A percentile compares a stretch with the other conserved stretches of the same genome.
These are phyloP conservation scores for Neurospora tetraspora DNA, from an alignment of 495 filamentous ascomycete genomes.

Conservation along the genomic window DNA sequence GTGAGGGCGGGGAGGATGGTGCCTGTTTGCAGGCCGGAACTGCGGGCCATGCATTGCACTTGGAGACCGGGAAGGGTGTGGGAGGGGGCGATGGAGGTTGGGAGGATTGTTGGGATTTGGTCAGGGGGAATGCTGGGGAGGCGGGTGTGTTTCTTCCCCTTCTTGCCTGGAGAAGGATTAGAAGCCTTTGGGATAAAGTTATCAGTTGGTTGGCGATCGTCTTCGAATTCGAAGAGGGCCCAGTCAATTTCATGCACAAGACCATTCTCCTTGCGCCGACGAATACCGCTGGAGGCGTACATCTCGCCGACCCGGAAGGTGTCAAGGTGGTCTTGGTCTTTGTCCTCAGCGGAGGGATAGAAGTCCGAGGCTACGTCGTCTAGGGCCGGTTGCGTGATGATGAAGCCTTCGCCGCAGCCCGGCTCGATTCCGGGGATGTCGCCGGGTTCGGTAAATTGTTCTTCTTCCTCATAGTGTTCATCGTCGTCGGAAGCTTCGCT, in stretches of 20 bases:
- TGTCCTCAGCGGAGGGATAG: slow-evolving; percentile 45
- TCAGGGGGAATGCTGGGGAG: neutral
- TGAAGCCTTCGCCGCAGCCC: slow-evolving; percentile 58
- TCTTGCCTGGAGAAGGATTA: neutral
- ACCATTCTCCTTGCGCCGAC: slow-evolving; percentile 50
- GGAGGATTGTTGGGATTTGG: slow-evolving; percentile 15
- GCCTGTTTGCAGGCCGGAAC: slow-evolving; percentile 71
- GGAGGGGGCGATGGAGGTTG: slow-evolving; percentile 33
- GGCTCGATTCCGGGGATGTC: slow-evolving; percentile 76
- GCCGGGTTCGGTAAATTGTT: slow-evolving; percentile 50
- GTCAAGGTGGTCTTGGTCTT: slow-evolving; percentile 55
- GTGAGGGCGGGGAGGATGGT: slow-evolving; percentile 65
- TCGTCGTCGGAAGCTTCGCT: slow-evolving; percentile 31
- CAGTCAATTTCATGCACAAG: slow-evolving; percentile 90
- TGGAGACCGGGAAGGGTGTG: slow-evolving; percentile 52
- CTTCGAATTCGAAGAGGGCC: slow-evolving; percentile 77
- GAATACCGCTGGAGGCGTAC: slow-evolving; percentile 80
- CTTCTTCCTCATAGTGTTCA: slow-evolving; percentile 31
- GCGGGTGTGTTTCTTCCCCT: neutral
- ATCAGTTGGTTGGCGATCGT: slow-evolving; percentile 56
- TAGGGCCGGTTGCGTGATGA: slow-evolving; percentile 79
- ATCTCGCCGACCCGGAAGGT: slow-evolving; percentile 71
- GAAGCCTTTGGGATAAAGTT: slow-evolving; percentile 43
- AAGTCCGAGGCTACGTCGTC: slow-evolving; percentile 78
- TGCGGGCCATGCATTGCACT: slow-evolving; percentile 88